Percentiles rank a stretch among this genome's conserved stretches.
These are phyloP conservation scores for Russula sp. DNA, from an alignment of 768 basidiomycete species.

Conservation along the genomic window DNA sequence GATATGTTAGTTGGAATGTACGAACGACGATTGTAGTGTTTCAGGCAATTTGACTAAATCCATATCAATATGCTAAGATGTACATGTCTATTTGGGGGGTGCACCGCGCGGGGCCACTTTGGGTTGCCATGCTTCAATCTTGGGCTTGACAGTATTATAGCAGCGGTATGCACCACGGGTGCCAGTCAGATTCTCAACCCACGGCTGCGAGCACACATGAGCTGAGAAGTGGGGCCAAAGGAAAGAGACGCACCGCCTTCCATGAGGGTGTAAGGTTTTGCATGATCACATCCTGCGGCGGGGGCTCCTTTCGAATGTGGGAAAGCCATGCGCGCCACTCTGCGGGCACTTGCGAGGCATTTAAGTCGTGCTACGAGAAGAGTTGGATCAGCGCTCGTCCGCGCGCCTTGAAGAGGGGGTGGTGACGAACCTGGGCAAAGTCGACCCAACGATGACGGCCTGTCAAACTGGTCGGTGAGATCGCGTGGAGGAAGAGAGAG, in stretches of 20 bases:
- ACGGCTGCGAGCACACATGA: constrained; percentile 46
- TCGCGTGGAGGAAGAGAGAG: too few species aligned
- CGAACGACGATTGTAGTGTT: background rate
- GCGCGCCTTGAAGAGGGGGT: background rate
- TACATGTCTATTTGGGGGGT: constrained; percentile 20
- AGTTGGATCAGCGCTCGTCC: background rate
- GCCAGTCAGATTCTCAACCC: constrained; percentile 86
- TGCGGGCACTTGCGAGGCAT: constrained; percentile 90
- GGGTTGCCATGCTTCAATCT: constrained; percentile 81
- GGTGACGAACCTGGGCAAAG: constrained; percentile 63
- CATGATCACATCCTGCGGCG: constrained; percentile 67
- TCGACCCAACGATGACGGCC: constrained; percentile 98
- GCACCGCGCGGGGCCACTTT: constrained; percentile 49
- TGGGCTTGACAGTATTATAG: constrained; percentile 83
- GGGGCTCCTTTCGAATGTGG: constrained; percentile 83
- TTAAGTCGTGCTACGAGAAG: constrained; percentile 60
- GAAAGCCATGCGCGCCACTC: constrained; percentile 97
- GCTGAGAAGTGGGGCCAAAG: background rate
- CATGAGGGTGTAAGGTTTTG: constrained; percentile 67
- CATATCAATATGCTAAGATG: constrained; percentile 2
- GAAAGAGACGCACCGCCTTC: constrained; percentile 60
- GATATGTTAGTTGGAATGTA: constrained; percentile 38
- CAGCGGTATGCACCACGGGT: constrained; percentile 86
- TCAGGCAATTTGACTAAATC: constrained; percentile 5
- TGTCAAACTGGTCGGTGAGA: constrained; percentile 27